Base-by-base conservation (phyloP, 495 filamentous ascomycete species). In the Astrocystis sublimbata region DNA sequence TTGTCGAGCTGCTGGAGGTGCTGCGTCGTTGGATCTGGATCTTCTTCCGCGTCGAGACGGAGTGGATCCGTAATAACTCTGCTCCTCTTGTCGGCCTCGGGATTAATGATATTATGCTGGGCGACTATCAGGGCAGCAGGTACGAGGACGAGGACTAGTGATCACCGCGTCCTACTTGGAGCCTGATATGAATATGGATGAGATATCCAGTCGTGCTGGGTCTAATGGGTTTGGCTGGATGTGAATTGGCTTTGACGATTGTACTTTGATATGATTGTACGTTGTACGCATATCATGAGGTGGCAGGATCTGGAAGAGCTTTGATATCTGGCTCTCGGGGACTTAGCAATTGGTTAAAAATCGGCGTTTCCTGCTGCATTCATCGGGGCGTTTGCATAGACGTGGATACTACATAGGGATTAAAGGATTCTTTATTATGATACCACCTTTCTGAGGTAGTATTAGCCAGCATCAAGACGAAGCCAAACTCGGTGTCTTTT, bases 11-110 rank as follows among this genome's bases (percentile, higher is more conserved):
- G 38, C 77, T 94, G 17, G 94, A 98, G 74, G 87, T 98, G 7
- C 81, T 89, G 19, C 84, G 94, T 41, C 83, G 94, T 17, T 97
- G 93, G 92, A 84, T 98, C 66, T 98, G 94, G 94, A 90, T 94
- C 46, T 97, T 98, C 75, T 92, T 98, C 72, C 85, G 94, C 3
- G 86, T 92, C 23, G 94, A 98, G 80, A 89, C 91, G 21, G 94
- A 98, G 79, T 96, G 89, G 89, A 83, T 91, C 47, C 75, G 79
- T 42, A 80, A 72, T 57, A 71, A 69, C 2, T n/a, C n/a, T n/a
- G 50, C 60, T 2, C 63, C 66, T 1, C 28, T 55, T 10, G n/a
- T 55, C 21, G 76, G 78, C 10, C 66, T 74, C 26, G 79, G 69
- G 4, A 61, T 66, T 28, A 74, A 80, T 42, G 78, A 80, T 60